Evolutionary conservation across 2,329 filamentous ascomycete genomes (phyloP).

Genomic region (Chaetomium sp.): DNA sequence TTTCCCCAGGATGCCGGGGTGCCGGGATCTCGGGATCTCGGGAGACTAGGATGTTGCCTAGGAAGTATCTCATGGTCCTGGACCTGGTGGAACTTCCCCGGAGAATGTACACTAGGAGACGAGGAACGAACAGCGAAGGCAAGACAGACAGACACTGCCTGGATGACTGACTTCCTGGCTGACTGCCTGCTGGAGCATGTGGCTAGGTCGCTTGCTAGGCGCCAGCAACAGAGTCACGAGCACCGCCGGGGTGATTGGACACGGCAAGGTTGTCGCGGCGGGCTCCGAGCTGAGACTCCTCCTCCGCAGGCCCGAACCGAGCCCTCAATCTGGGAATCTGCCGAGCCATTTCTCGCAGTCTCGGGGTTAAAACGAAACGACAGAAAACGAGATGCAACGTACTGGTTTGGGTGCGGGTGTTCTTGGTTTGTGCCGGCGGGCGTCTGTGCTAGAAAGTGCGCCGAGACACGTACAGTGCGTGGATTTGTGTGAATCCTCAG

Average conservation of each 20-base stretch:
- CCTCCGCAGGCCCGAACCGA: constrained; percentile 32
- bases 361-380: constrained; percentile 18
- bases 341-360: constrained; percentile 22
- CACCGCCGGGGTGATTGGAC: constrained; percentile 20
- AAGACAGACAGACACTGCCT: too few relatives aligned
- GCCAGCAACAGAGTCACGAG: neutral
- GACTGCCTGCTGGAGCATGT: neutral
- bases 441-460: neutral
- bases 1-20: too few relatives aligned
- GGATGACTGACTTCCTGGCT: too few relatives aligned
- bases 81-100: too few relatives aligned
- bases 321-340: constrained; percentile 29
- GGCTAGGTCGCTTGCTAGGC: neutral
- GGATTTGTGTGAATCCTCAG: neutral
- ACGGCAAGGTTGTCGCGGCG: constrained; percentile 16
- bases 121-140: neutral
- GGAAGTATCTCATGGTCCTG: too few relatives aligned
- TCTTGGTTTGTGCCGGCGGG: too few relatives aligned
- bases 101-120: neutral
- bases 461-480: neutral
- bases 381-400: constrained; percentile 20
- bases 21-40: too few relatives aligned
- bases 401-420: constrained; percentile 10
- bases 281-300: constrained; percentile 20
- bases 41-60: too few relatives aligned